Evolutionary conservation across 2,329 filamentous ascomycete species (phyloP), one percentile per base, ranked within the genome.

Genomic region (Aspergillus clavatus): DNA sequence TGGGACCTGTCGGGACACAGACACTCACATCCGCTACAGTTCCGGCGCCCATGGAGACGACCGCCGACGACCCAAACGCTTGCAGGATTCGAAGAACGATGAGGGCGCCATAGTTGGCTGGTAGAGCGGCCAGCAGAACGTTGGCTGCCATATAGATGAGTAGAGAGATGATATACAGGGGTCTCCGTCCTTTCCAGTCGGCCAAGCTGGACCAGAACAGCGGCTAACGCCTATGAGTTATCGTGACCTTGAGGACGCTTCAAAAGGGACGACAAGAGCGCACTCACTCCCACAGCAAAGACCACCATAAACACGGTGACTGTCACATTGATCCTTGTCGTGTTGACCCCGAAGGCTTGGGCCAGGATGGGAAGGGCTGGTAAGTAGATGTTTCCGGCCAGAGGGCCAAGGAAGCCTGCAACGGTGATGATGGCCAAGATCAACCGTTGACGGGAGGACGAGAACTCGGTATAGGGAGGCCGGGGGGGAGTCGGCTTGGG

Each of bases 261-360:
- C 23, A 24, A 24, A 24, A 5, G 5, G 23, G 23, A 24, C 23
- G 23, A 24, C 23, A 4, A 10, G 18, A 23, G 33, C 16, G 19
- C 8, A 55, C 61, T 48, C 42, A 65, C 61, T 7, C 63, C 64
- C 12, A 74, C 41, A 12, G 70, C 71, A 45, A 73, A 74, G 0
- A 71, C 62, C 7, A 66, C 58, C 68, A 71, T 72, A 51, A 72
- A 74, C 3, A 73, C 64, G 0, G 67, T 66, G n/a, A 74, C 69
- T 0, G 72, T 72, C 3, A 62, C 69, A 50, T 73, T 73, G 28
- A 73, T 67, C 2, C 56, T 61, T 5, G 65, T 63, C 21, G 55
- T 54, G 6, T 60, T 62, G 5, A 60, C 59, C 6, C 65, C 50
- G 46, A 73, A 73, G 31, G 69, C 65, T 11, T 63, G 38, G 41